Base-by-base conservation (phyloP, 2,329 filamentous ascomycete species). In the Tympanopsis confertula region DNA sequence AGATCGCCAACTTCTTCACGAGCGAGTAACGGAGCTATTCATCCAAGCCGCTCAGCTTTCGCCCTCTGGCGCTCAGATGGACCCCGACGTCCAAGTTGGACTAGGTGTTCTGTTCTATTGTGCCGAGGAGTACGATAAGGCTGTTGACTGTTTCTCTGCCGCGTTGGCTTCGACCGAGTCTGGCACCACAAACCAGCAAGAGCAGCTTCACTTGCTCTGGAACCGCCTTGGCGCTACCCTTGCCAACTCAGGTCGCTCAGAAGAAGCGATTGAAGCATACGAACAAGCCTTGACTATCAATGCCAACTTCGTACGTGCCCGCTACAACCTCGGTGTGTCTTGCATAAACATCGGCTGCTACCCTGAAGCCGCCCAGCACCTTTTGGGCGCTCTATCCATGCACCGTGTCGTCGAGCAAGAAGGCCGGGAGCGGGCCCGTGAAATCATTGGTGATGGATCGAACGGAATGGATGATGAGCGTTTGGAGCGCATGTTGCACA, bases 311-410 rank as follows among this genome's bases (percentile, higher is more conserved):
- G 93, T 98, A 14, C 84, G 91, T 41, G 91, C 91, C 3, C 75
- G 91, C 33, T 98, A 98, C 66, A 98, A 98, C 60, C 75, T 98
- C 1, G 91, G 91, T 35, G 91, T 96, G 7, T 86, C 78, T 42
- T 96, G 91, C 59, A 96, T 98, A 59, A 96, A 96, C 61, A 94
- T 96, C 48, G 88, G 88, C 39, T 95, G 89, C 60, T 88, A 87
- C 56, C 82, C 85, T 13, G 86, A 96, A 62, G 91, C 91, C 0
- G 91, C 91, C 2, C 82, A 86, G 42, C 91, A 98, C 61, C 74
- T 98, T 40, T 74, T 98, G 13, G 86, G 88, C 3, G 89, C 91
- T 1, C 69, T 98, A 36, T 82, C 82, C 39, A 95, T 98, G 88
- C 91, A 98, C 68, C 88, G 91, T 57, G 79, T 87, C 5, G 86